Percentiles rank a stretch among this genome's conserved stretches.
These are phyloP conservation scores for Glebionis coronaria DNA, from an alignment of 129 eudicot genomes.

Conservation along the genomic window DNA sequence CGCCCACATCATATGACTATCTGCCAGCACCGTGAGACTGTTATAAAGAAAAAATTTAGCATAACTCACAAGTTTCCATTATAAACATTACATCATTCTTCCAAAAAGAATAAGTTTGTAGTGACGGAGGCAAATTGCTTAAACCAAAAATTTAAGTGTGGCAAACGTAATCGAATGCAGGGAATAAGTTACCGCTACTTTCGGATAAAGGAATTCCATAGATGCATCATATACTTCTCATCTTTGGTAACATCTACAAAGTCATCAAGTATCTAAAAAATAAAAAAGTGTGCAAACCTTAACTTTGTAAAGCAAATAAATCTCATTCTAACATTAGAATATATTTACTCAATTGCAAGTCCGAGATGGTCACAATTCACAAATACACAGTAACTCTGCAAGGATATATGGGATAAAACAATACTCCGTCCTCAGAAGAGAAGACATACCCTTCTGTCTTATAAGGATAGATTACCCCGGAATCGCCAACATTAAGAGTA, in stretches of 20 bases:
- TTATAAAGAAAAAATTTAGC: not conserved
- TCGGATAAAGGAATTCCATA: slow-evolving; percentile 91
- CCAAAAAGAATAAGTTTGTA: not conserved
- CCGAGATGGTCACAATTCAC: not conserved
- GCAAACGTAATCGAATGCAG: not conserved
- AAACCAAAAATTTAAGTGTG: not conserved
- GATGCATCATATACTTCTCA: slow-evolving; percentile 91
- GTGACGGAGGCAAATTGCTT: not conserved
- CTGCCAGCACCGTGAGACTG: slow-evolving; percentile 77
- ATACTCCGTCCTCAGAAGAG: not conserved
- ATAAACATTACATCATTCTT: not conserved
- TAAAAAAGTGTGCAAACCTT: slow-evolving; percentile 11
- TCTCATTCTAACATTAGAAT: not conserved
- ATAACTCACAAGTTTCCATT: not conserved
- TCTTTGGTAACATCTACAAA: slow-evolving; percentile 83
- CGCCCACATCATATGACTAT: slow-evolving; percentile 91
- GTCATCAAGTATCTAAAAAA: slow-evolving; percentile 91
- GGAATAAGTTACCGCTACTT: slow-evolving; percentile 56
- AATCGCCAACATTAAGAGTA: too few relatives aligned
- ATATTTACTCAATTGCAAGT: not conserved
- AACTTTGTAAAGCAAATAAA: not conserved
- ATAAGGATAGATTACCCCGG: too few relatives aligned
- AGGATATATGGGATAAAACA: not conserved
- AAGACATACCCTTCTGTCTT: slow-evolving; percentile 81
- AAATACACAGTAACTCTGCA: not conserved